These are phyloP conservation scores for Phyllostachys edulis DNA, from an alignment of 176 grass and related monocot genomes.

Conservation along the genomic window DNA sequence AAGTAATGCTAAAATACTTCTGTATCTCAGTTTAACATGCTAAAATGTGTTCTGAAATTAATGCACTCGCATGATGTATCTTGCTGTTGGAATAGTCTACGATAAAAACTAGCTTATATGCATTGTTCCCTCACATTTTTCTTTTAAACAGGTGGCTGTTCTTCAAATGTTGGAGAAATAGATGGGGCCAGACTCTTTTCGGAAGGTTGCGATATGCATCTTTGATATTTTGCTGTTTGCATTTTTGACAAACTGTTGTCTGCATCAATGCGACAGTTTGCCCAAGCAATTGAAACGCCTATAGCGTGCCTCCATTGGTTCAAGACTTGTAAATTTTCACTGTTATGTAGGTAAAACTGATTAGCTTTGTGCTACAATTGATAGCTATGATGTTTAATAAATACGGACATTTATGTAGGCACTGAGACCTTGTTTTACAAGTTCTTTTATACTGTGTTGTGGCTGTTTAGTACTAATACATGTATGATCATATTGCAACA, in stretches of 20 bases:
- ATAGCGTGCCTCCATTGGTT: too few species aligned
- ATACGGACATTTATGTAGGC: too few species aligned
- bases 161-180: conserved; percentile 99
- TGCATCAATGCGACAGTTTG: conserved; percentile 19
- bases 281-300: not conserved
- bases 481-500: too few species aligned
- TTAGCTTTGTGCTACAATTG: too few species aligned
- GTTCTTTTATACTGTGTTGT: too few species aligned
- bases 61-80: conserved; percentile 5
- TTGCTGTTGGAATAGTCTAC: conserved; percentile 22
- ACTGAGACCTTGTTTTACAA: too few species aligned
- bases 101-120: conserved; percentile 11
- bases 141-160: conserved; percentile 70
- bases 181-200: conserved; percentile 92
- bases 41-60: not conserved
- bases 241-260: conserved; percentile 20
- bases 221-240: conserved; percentile 1
- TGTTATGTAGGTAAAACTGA: too few species aligned
- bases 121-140: conserved; percentile 32
- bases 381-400: too few species aligned
- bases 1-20: not conserved
- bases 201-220: conserved; percentile 56
- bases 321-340: too few species aligned
- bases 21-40: conserved; percentile 20
- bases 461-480: too few species aligned